A percentile compares a stretch with the other conserved stretches of the same genome.
These are phyloP conservation scores for Exophiala aquamarina DNA, from an alignment of 2,329 filamentous ascomycete genomes.

Conservation along the genomic window DNA sequence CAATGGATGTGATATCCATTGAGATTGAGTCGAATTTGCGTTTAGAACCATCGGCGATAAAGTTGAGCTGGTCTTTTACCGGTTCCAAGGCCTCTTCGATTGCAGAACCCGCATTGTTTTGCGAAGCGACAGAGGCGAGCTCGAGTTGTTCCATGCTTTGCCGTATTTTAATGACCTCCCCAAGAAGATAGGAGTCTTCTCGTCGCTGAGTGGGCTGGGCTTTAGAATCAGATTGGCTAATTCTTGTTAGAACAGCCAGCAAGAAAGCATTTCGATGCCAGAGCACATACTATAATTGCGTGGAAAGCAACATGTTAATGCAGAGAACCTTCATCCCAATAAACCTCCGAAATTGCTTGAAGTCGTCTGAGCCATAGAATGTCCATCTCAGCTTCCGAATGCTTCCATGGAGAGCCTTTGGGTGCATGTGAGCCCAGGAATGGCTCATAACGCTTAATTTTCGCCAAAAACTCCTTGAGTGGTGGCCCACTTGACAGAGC, in stretches of 20 bases:
- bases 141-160: no score
- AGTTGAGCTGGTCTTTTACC: no score
- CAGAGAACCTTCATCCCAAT: not conserved
- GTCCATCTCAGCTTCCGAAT: not conserved
- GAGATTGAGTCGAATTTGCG: no score
- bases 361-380: conserved; percentile 1
- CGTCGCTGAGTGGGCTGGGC: not conserved
- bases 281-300: no score
- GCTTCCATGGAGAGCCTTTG: not conserved
- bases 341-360: not conserved
- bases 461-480: conserved; percentile 26
- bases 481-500: conserved; percentile 27
- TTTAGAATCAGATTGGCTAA: no score
- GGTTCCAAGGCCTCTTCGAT: no score
- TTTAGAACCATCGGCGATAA: no score
- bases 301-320: not conserved
- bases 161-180: no score
- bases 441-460: conserved; percentile 26
- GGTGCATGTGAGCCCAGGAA: conserved; percentile 18
- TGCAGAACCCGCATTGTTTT: no score
- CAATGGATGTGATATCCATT: no score
- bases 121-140: no score
- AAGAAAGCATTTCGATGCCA: not conserved
- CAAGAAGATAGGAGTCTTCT: no score
- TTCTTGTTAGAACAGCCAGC: not conserved